These are phyloP conservation scores for Diaporthe citriasiana DNA, from an alignment of 2,329 filamentous ascomycete genomes.

Conservation along the genomic window DNA sequence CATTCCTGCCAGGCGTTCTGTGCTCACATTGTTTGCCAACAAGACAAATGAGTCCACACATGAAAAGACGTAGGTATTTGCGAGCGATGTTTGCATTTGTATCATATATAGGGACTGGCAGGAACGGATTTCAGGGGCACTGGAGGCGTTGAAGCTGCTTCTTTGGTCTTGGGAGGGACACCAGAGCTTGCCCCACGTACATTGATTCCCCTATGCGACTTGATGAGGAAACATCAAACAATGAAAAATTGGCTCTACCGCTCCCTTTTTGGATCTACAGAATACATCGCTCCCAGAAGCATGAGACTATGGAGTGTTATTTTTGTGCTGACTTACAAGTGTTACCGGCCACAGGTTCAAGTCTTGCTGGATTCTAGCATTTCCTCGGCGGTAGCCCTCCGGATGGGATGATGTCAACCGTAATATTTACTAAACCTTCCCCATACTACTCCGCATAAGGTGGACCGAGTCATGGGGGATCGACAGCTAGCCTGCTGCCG, in stretches of 20 bases:
- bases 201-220: neutral
- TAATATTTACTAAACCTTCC: constrained; percentile 23
- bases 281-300: neutral
- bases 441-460: constrained; percentile 17
- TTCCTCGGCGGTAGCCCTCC: neutral
- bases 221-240: constrained; percentile 14
- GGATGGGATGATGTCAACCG: constrained; percentile 18
- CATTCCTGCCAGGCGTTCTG: constrained; percentile 16
- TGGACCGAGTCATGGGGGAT: constrained; percentile 36
- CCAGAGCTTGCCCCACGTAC: constrained; percentile 8
- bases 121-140: constrained; percentile 20
- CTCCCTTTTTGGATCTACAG: constrained; percentile 24
- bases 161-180: constrained; percentile 21
- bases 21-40: neutral
- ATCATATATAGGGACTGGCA: constrained; percentile 38
- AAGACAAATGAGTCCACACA: constrained; percentile 12
- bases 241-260: constrained; percentile 29
- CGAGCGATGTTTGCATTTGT: constrained; percentile 40
- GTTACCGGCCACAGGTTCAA: neutral
- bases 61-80: constrained; percentile 24
- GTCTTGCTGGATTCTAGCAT: neutral
- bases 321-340: neutral
- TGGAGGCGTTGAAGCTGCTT: constrained; percentile 34
- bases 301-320: neutral
- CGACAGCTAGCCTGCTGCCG: constrained; percentile 22